A percentile compares a stretch with the other conserved stretches of the same genome.
Evolutionary conservation across 345 rosid species (phyloP).

Genomic region (Chamaenerion angustifolium): DNA sequence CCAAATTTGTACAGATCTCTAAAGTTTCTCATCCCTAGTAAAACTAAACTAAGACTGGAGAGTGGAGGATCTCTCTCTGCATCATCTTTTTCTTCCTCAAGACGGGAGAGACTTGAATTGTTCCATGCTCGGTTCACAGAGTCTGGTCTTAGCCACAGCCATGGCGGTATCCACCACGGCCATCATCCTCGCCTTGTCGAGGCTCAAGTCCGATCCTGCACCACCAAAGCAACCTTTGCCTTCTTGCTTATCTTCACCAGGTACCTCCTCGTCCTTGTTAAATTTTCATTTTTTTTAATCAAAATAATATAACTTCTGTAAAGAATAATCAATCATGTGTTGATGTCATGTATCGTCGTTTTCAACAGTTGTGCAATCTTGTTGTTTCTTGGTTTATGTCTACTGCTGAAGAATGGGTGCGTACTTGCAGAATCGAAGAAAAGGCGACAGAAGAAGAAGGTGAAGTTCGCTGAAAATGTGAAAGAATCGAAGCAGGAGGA

Average conservation of each 20-base stretch:
- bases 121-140: neutral
- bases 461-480: slow-evolving; percentile 33
- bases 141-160: slow-evolving; percentile 47
- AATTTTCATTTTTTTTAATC: too few species aligned
- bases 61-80: too few species aligned
- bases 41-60: too few species aligned
- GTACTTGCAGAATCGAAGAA: slow-evolving; percentile 25
- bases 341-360: too few species aligned
- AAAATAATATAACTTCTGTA: too few species aligned
- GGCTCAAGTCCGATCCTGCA: slow-evolving; percentile 14
- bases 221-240: slow-evolving; percentile 3
- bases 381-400: neutral
- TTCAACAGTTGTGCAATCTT: too few species aligned
- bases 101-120: too few species aligned
- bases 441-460: slow-evolving; percentile 25
- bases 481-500: too few species aligned
- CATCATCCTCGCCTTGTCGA: slow-evolving; percentile 51
- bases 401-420: neutral
- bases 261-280: neutral
- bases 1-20: too few species aligned
- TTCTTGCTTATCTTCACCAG: slow-evolving; percentile 9
- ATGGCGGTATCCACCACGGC: slow-evolving; percentile 72
- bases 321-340: too few species aligned
- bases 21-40: too few species aligned
- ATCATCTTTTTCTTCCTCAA: neutral